Percentiles rank a stretch among this genome's conserved stretches.
These are phyloP conservation scores for Talaromyces stipitatus DNA, from an alignment of 495 filamentous ascomycete species.

Conservation along the genomic window DNA sequence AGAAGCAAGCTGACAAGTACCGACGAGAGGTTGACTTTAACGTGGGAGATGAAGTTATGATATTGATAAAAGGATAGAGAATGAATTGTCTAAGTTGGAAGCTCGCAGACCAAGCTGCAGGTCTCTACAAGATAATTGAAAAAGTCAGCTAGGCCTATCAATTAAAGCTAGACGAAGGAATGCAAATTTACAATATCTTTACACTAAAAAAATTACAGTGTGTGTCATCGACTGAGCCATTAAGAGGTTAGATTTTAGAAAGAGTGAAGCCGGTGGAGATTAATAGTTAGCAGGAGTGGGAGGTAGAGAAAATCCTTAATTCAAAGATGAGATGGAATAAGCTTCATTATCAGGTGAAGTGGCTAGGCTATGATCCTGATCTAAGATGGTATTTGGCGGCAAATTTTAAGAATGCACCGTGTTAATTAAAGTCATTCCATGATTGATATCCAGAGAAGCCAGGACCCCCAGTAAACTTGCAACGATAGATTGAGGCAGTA, in stretches of 20 bases:
- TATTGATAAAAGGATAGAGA: neutral
- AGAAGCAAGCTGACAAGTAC: neutral
- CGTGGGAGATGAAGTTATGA: neutral
- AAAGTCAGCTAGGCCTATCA: neutral
- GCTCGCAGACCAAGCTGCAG: neutral
- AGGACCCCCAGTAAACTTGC: neutral
- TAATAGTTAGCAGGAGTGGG: constrained; percentile 6
- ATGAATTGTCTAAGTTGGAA: neutral
- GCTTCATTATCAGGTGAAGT: constrained; percentile 5
- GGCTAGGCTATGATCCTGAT: neutral
- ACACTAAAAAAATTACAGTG: constrained; percentile 6
- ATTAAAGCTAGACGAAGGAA: constrained; percentile 8
- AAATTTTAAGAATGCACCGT: constrained; percentile 7
- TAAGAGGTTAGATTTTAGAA: neutral
- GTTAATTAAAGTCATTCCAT: neutral
- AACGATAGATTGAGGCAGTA: neutral
- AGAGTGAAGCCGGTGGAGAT: neutral
- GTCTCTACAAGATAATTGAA: neutral
- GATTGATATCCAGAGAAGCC: neutral
- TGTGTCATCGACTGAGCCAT: neutral
- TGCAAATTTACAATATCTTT: constrained; percentile 8
- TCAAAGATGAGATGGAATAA: constrained; percentile 1
- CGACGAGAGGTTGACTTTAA: neutral
- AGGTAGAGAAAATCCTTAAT: neutral
- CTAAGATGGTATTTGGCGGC: neutral